These are phyloP conservation scores for Whalleya microplaca DNA, from an alignment of 2,329 filamentous ascomycete genomes.

Conservation along the genomic window DNA sequence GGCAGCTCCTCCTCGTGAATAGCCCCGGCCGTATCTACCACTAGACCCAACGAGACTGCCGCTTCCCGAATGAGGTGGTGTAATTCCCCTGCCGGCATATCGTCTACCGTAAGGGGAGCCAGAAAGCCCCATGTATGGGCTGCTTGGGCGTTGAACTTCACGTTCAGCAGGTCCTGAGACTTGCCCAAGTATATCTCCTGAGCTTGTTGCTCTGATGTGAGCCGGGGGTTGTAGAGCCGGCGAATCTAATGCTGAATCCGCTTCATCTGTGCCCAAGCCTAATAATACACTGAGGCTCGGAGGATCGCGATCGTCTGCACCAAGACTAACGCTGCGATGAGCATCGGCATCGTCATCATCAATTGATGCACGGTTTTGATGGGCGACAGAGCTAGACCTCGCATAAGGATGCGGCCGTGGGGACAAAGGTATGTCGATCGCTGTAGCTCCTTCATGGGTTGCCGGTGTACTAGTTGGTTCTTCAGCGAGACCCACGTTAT, in stretches of 20 bases:
- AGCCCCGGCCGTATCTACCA: slow-evolving; percentile 38
- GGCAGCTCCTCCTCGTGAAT: slow-evolving; percentile 40
- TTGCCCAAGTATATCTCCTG: slow-evolving; percentile 45
- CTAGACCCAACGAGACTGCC: slow-evolving; percentile 39
- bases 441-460: slow-evolving; percentile 60
- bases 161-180: slow-evolving; percentile 43
- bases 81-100: slow-evolving; percentile 42
- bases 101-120: slow-evolving; percentile 53
- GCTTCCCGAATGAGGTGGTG: slow-evolving; percentile 39
- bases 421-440: slow-evolving; percentile 75
- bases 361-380: slow-evolving; percentile 58
- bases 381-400: slow-evolving; percentile 71
- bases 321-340: slow-evolving; percentile 70
- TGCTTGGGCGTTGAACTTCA: slow-evolving; percentile 52
- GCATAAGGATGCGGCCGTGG: slow-evolving; percentile 61
- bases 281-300: slow-evolving; percentile 68
- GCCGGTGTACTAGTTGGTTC: slow-evolving; percentile 42
- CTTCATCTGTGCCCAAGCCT: slow-evolving; percentile 47
- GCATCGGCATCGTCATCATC: slow-evolving; percentile 66
- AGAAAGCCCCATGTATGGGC: slow-evolving; percentile 44
- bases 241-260: slow-evolving; percentile 40
- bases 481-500: slow-evolving; percentile 35
- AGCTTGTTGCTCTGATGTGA: slow-evolving; percentile 44
- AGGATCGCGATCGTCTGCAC: slow-evolving; percentile 65
- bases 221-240: slow-evolving; percentile 46